Base-by-base conservation (phyloP, 148 eudicot genomes). In the Rhododendron vialii region DNA sequence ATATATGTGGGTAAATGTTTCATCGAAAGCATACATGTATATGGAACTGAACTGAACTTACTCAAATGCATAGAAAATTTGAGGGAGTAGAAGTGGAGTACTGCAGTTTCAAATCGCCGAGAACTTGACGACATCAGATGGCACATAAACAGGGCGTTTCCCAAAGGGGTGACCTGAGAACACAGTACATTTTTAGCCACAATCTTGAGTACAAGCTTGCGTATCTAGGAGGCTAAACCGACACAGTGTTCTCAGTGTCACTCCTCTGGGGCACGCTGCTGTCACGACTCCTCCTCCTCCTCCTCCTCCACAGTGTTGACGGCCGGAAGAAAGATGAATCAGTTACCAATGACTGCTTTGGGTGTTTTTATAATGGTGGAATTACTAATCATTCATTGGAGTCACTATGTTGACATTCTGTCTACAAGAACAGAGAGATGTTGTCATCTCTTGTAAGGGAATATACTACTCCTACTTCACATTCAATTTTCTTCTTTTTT, bases 91-190 rank as follows among this genome's bases (percentile, higher is more conserved):
- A 63, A 8, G 30, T 63, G 13, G 30, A 63, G 28, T 41, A 5
- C 8, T 63, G 28, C 71, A 24, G 30, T 24, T 24, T 61, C 28
- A 61, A 10, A 63, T 63, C 30, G 30, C 71, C 8, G 28, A 24
- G 71, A 63, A 63, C 71, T n/a, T 61, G 28, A n/a, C 13, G 17
- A 8, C 73, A 26, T 67, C 73, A 67, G 5, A 67, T 67, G 14
- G 15, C 33, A 3, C 28, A 67, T 14, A 67, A 67, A 67, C 73
- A 67, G 73, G 12, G 15, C 5, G 5, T 67, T 26, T 67, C 33
- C 73, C 73, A 67, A 67, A 67, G 73, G 73, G 73, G 73, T 67
- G 73, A 67, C 33, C 73, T 67, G 33, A 67, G 73, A 67, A 67
- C 73, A 67, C 14, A 11, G 35, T n/a, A 11, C 4, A 10, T 67